phyloP scores from a whole-genome alignment of 352 stramenopile genomes.

The Aphanomyces cochlioides region DNA sequence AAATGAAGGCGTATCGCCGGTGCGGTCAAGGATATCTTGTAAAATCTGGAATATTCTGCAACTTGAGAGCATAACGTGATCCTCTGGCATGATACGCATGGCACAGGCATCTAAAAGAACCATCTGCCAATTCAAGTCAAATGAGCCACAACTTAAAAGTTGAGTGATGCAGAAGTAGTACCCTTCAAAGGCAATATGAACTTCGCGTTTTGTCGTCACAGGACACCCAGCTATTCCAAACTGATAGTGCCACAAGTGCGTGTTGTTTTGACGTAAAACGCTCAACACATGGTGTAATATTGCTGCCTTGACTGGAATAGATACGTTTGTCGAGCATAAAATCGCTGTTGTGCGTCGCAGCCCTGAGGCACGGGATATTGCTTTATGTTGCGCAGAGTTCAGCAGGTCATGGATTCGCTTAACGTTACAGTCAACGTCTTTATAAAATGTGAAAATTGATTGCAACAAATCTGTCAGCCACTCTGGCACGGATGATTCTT shows the following conservation, averaged over 20 bases:
- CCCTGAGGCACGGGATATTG: background rate
- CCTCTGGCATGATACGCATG: constrained; percentile 23
- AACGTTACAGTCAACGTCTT: constrained; percentile 16
- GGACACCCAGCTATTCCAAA: constrained; percentile 20
- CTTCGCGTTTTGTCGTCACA: constrained; percentile 1
- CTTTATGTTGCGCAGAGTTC: background rate
- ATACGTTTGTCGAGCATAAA: background rate
- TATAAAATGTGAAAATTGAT: constrained; percentile 11
- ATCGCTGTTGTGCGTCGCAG: constrained; percentile 14
- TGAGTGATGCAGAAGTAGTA: constrained; percentile 19
- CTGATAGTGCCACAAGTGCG: constrained; percentile 23
- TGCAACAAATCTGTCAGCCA: constrained; percentile 6
- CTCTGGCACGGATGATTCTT: background rate
- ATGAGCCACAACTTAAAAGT: background rate
- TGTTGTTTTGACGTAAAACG: background rate
- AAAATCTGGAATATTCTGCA: constrained; percentile 21
- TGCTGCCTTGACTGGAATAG: constrained; percentile 10
- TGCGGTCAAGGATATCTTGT: constrained; percentile 24
- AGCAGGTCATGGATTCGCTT: constrained; percentile 17
- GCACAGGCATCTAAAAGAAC: constrained; percentile 15
- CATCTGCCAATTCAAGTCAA: constrained; percentile 19
- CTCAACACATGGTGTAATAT: constrained; percentile 16
- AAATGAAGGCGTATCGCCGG: background rate
- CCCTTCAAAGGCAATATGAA: constrained; percentile 4
- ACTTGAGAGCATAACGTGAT: constrained; percentile 14